Evolutionary conservation across 2,329 filamentous ascomycete genomes (phyloP).

Genomic region (Blastomyces gilchristii): DNA sequence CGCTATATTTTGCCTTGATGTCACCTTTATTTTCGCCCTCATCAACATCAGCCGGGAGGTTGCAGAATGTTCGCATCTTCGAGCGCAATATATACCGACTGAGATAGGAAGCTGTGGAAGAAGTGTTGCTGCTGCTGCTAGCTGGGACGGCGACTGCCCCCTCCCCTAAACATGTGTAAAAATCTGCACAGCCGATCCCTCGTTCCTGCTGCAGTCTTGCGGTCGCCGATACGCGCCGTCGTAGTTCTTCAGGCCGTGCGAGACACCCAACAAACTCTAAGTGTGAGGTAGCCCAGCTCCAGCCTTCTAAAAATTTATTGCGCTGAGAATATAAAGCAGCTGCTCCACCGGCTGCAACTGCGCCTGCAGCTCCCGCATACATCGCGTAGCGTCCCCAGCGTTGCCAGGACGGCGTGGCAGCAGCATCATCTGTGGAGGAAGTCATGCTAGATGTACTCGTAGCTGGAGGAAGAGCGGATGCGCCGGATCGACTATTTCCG

Average conservation of each 20-base stretch:
- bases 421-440: constrained; percentile 36
- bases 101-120: constrained; percentile 24
- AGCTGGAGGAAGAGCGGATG: constrained; percentile 27
- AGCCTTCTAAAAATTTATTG: constrained; percentile 65
- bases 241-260: constrained; percentile 70
- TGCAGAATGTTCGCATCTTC: constrained; percentile 77
- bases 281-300: constrained; percentile 77
- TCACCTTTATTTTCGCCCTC: constrained; percentile 20
- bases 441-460: constrained; percentile 19
- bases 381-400: constrained; percentile 78
- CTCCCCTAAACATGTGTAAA: constrained; percentile 75
- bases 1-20: constrained; percentile 17
- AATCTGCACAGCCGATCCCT: constrained; percentile 67
- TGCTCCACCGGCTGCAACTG: constrained; percentile 68
- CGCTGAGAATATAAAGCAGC: constrained; percentile 79
- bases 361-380: constrained; percentile 70
- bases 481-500: constrained; percentile 18
- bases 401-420: constrained; percentile 51
- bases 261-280: constrained; percentile 89
- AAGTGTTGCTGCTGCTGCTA: constrained; percentile 14
- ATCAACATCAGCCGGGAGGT: constrained; percentile 53
- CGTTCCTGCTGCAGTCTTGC: constrained; percentile 54
- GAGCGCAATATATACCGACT: constrained; percentile 32
- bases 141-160: constrained; percentile 40
- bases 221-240: constrained; percentile 59